These are phyloP conservation scores for Peronospora tabacina DNA, from an alignment of 352 stramenopile species.

Conservation along the genomic window DNA sequence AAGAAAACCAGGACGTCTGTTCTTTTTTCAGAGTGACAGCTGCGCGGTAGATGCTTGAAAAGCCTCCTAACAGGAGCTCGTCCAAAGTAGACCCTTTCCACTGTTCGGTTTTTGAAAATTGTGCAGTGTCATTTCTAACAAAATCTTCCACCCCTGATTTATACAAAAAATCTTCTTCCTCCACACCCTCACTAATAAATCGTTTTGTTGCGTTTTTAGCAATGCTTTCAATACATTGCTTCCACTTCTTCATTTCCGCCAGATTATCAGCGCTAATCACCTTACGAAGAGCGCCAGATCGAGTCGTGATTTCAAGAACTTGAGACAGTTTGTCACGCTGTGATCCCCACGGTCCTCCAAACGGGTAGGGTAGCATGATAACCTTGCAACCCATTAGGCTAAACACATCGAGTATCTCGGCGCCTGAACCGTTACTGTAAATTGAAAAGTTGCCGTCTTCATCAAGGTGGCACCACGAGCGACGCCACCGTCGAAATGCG, in stretches of 20 bases:
- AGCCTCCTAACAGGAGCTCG: slow-evolving; percentile 54
- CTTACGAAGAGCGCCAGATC: slow-evolving; percentile 40
- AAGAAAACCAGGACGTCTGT: slow-evolving; percentile 65
- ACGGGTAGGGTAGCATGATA: slow-evolving; percentile 48
- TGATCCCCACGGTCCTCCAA: slow-evolving; percentile 41
- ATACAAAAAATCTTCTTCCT: slow-evolving; percentile 34
- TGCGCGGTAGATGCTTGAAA: slow-evolving; percentile 62
- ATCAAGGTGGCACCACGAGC: slow-evolving; percentile 75
- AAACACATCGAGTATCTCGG: slow-evolving; percentile 59
- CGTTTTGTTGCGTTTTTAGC: slow-evolving; percentile 35
- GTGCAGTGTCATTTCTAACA: slow-evolving; percentile 9
- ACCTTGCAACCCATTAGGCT: slow-evolving; percentile 55
- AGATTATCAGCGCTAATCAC: slow-evolving; percentile 56
- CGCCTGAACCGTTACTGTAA: slow-evolving; percentile 61
- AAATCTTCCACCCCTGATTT: slow-evolving; percentile 20
- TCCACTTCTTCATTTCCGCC: slow-evolving; percentile 66
- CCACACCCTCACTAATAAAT: slow-evolving; percentile 16
- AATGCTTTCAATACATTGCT: slow-evolving; percentile 53
- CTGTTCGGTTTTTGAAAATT: slow-evolving; percentile 9
- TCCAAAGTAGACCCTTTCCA: slow-evolving; percentile 31
- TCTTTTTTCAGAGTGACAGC: slow-evolving; percentile 38
- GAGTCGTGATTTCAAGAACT: slow-evolving; percentile 56
- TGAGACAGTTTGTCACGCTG: slow-evolving; percentile 20
- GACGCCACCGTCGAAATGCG: slow-evolving; percentile 75
- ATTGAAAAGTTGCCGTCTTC: slow-evolving; percentile 60